Percentiles rank a stretch among this genome's conserved stretches.
These are phyloP conservation scores for Centella asiatica DNA, from an alignment of 129 eudicot species.

Conservation along the genomic window DNA sequence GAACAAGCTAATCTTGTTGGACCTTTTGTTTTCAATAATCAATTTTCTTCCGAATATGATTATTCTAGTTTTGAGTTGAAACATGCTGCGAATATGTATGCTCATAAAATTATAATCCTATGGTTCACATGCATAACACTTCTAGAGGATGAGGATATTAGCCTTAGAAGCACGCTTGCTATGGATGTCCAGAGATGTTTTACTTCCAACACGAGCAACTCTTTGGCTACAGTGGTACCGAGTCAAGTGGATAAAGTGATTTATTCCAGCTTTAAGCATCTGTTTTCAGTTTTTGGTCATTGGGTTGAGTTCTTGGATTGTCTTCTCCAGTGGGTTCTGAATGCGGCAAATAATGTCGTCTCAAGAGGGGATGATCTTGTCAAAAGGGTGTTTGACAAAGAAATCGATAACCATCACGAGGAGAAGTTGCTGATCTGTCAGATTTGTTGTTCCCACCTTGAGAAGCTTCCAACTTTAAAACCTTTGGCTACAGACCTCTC, in stretches of 20 bases:
- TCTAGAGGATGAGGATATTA: conserved; percentile 91
- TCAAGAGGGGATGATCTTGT: conserved; percentile 85
- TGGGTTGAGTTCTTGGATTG: conserved; percentile 60
- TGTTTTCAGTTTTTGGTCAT: conserved; percentile 57
- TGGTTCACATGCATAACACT: conserved; percentile 82
- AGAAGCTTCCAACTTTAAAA: conserved; percentile 36
- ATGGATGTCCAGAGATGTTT: conserved; percentile 55
- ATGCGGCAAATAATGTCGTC: conserved; percentile 38
- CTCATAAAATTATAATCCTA: conserved; percentile 43
- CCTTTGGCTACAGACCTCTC: conserved; percentile 16
- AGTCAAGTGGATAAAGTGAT: conserved; percentile 92
- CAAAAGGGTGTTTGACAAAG: conserved; percentile 91
- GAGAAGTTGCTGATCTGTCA: conserved; percentile 81
- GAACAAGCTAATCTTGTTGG: conserved; percentile 53
- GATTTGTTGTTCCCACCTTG: conserved; percentile 74
- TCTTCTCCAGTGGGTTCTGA: conserved; percentile 52
- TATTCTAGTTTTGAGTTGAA: conserved; percentile 16
- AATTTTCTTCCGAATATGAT: conserved; percentile 16
- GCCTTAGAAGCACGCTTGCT: conserved; percentile 66
- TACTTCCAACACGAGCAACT: conserved; percentile 16
- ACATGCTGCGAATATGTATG: conserved; percentile 34
- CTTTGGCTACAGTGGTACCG: conserved; percentile 33
- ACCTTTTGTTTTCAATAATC: conserved; percentile 22
- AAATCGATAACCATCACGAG: conserved; percentile 92
- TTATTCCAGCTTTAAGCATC: conserved; percentile 59